Evolutionary conservation across 805 yeast species (phyloP).

Genomic region (Candida berthetii): DNA sequence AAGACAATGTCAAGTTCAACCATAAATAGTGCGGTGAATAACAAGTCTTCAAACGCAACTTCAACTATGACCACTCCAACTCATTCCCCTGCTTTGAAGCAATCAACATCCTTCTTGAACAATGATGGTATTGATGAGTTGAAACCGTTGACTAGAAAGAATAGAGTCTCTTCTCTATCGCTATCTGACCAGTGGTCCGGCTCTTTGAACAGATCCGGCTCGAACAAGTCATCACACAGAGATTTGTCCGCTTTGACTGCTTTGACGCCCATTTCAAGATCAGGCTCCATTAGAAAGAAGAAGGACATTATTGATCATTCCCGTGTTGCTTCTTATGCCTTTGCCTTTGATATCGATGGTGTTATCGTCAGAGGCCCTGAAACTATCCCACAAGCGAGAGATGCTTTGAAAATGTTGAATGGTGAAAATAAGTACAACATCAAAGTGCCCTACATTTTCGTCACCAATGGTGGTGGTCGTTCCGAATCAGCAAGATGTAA

Average conservation of each 20-base stretch:
- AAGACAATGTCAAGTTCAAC: neutral
- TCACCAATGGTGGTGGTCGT: constrained; percentile 91
- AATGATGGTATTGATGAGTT: constrained; percentile 69
- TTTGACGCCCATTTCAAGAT: constrained; percentile 16
- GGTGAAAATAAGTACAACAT: constrained; percentile 76
- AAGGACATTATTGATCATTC: constrained; percentile 56
- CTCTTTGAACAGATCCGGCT: constrained; percentile 21
- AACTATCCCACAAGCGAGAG: constrained; percentile 73
- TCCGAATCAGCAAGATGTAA: constrained; percentile 70
- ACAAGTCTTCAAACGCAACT: neutral
- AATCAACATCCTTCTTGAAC: constrained; percentile 46
- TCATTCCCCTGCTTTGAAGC: neutral
- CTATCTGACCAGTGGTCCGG: constrained; percentile 67
- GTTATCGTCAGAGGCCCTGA: constrained; percentile 82
- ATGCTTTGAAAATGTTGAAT: constrained; percentile 65
- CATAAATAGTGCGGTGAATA: neutral
- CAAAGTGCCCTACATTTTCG: constrained; percentile 76
- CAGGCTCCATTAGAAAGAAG: constrained; percentile 28
- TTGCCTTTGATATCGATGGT: constrained; percentile 92
- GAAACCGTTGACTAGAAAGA: constrained; percentile 55
- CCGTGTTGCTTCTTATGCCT: constrained; percentile 77
- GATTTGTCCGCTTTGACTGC: constrained; percentile 22
- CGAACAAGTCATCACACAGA: constrained; percentile 19
- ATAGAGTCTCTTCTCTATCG: constrained; percentile 60
- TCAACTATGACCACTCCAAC: constrained; percentile 13